These are phyloP conservation scores for Fusarium decemcellulare DNA, from an alignment of 2,329 filamentous ascomycete species.

Conservation along the genomic window DNA sequence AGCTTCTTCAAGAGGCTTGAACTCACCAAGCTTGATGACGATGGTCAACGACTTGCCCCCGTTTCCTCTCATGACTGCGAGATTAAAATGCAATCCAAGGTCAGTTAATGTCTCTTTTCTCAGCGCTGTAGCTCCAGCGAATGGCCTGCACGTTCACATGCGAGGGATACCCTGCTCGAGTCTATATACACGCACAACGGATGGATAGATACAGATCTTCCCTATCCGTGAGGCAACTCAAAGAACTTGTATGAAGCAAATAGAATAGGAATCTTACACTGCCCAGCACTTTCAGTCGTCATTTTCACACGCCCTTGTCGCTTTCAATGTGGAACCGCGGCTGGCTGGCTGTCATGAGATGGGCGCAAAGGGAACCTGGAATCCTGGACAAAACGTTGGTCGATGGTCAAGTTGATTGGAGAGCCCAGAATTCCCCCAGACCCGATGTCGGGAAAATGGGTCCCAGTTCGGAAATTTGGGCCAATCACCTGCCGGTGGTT, in stretches of 20 bases:
- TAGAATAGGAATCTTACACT: constrained; percentile 43
- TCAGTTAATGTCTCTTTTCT: constrained; percentile 64
- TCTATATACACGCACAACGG: constrained; percentile 15
- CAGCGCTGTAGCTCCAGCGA: constrained; percentile 6
- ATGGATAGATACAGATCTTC: constrained; percentile 26
- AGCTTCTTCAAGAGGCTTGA: constrained; percentile 11
- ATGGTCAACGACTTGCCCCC: constrained; percentile 65
- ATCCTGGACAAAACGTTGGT: constrained; percentile 39
- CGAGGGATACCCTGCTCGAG: not conserved
- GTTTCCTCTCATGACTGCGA: constrained; percentile 73
- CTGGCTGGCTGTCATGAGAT: constrained; percentile 43
- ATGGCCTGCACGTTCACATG: constrained; percentile 29
- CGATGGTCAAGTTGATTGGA: constrained; percentile 41
- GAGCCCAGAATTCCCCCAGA: constrained; percentile 32
- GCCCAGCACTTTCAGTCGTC: constrained; percentile 44
- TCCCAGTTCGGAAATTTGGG: constrained; percentile 1
- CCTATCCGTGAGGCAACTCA: constrained; percentile 24
- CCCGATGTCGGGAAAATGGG: constrained; percentile 38
- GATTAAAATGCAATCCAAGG: constrained; percentile 46
- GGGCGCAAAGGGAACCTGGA: constrained; percentile 26
- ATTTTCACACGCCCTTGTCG: constrained; percentile 46
- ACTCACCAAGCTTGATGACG: constrained; percentile 89
- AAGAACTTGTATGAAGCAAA: constrained; percentile 30
- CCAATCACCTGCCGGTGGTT: constrained; percentile 13
- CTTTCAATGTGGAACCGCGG: constrained; percentile 43